Base-by-base conservation (phyloP, 805 yeast species). In the Pichia deserticola region DNA sequence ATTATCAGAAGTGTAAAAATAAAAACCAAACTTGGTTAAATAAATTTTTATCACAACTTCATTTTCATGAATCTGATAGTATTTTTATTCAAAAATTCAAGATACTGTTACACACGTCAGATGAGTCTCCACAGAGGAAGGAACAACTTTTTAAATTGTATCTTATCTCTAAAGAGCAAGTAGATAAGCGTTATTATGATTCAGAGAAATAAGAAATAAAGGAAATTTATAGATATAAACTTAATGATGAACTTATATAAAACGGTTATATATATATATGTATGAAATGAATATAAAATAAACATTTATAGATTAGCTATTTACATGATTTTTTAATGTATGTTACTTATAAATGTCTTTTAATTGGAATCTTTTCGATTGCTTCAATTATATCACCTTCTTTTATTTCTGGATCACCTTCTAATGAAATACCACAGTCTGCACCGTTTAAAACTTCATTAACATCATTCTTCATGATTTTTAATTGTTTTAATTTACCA, bases 391-490 rank as follows among this genome's bases (percentile, higher is more conserved):
- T 60, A 67, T 93, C 98, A 15, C 95, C 97, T 20, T 72, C 81
- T 10, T 52, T 28, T 3, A 64, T 32, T 5, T 58, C 59, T 4
- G 66, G 62, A 30, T 52, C 59, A 27, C 57, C 57, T 56, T 81
- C 76, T 55, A 93, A 81, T 0, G 88, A 70, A 28, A 92, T 63
- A 47, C 99, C 99, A 72, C 97, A 93, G 58, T 93, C 99, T 32
- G 77, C 77, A 32, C 96, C 97, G 67, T 87, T 90, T 51, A 78
- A 78, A 8, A 86, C 87, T 59, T 85, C 92, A 1, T 68, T 56
- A 5, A 84, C 86, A 56, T 87, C 95, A 42, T 87, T 90, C 63
- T 88, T 89, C 47, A 81, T 82, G 53, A 86, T 87, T 67, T 87
- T 89, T 64, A 93, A 74, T 7, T 92, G 81, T 3, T 82, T 77